phyloP scores from a whole-genome alignment of 345 rosid species.

The Carallia pectinifolia region DNA sequence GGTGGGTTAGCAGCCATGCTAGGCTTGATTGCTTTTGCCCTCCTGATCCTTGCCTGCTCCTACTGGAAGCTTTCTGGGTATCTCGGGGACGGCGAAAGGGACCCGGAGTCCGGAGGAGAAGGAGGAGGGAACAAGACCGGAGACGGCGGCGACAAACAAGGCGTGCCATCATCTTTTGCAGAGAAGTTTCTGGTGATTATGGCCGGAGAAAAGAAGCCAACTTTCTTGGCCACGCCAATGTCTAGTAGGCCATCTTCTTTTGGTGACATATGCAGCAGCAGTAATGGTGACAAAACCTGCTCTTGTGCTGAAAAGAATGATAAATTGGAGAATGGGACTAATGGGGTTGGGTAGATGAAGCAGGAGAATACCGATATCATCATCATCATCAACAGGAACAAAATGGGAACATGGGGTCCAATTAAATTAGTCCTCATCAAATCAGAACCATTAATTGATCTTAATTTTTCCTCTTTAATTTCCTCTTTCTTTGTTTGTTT shows the following conservation, averaged over 20 bases:
- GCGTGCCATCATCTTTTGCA: conserved; percentile 35
- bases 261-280: conserved; percentile 22
- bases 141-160: conserved; percentile 16
- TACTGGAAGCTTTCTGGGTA: conserved; percentile 86
- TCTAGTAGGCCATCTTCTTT: conserved; percentile 44
- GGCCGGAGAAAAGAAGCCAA: conserved; percentile 79
- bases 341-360: conserved; percentile 19
- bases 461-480: background rate
- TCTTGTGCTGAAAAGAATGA: conserved; percentile 32
- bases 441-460: conserved; percentile 18
- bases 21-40: conserved; percentile 87
- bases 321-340: conserved; percentile 18
- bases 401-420: conserved; percentile 14
- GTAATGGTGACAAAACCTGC: conserved; percentile 37
- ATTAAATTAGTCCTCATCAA: conserved; percentile 11
- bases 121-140: conserved; percentile 29
- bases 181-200: conserved; percentile 83
- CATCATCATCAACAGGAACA: conserved; percentile 16
- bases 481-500: background rate
- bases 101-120: conserved; percentile 60
- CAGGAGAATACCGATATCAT: conserved; percentile 9
- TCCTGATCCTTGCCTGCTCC: conserved; percentile 85
- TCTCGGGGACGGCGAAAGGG: conserved; percentile 48
- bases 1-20: conserved; percentile 96
- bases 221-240: conserved; percentile 71